Conservation (phyloP, 768 basidiomycete species). For the Imleria badia region DNA sequence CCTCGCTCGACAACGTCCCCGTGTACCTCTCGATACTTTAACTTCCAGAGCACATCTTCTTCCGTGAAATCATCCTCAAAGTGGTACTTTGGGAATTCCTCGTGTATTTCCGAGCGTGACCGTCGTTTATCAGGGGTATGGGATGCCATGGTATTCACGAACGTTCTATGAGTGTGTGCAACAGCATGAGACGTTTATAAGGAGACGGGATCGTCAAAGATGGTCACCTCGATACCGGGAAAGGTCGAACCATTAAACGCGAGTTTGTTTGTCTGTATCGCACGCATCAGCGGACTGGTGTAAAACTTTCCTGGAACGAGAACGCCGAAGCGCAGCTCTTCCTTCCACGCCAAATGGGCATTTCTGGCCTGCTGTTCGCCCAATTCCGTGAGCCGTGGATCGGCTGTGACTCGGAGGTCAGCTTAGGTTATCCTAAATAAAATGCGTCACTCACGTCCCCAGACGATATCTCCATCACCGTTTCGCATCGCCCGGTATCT, state of each 20-base stretch:
- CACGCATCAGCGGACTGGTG: constrained; percentile 41
- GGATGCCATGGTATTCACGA: constrained; percentile 55
- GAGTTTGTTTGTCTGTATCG: constrained; percentile 49
- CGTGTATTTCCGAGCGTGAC: constrained; percentile 33
- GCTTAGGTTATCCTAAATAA: background rate
- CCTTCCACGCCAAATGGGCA: no score
- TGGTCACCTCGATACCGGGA: constrained; percentile 30
- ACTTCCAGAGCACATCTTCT: constrained; percentile 54
- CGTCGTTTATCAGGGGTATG: constrained; percentile 67
- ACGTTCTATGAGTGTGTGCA: constrained; percentile 43
- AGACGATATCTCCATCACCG: constrained; percentile 59
- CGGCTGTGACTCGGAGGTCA: background rate
- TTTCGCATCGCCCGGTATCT: constrained; percentile 59
- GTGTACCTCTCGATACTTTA: no score
- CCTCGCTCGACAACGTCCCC: constrained; percentile 41
- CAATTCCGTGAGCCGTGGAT: constrained; percentile 50
- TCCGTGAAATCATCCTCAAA: constrained; percentile 59
- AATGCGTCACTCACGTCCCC: constrained; percentile 56
- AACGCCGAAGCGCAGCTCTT: no score
- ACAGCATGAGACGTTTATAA: background rate
- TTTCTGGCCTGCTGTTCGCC: constrained; percentile 51
- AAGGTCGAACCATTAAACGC: constrained; percentile 43
- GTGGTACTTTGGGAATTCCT: constrained; percentile 44
- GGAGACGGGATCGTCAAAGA: constrained; percentile 17
- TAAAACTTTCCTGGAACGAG: no score